These are phyloP conservation scores for Daldinia sp. DNA, from an alignment of 2,329 filamentous ascomycete species.

Conservation along the genomic window DNA sequence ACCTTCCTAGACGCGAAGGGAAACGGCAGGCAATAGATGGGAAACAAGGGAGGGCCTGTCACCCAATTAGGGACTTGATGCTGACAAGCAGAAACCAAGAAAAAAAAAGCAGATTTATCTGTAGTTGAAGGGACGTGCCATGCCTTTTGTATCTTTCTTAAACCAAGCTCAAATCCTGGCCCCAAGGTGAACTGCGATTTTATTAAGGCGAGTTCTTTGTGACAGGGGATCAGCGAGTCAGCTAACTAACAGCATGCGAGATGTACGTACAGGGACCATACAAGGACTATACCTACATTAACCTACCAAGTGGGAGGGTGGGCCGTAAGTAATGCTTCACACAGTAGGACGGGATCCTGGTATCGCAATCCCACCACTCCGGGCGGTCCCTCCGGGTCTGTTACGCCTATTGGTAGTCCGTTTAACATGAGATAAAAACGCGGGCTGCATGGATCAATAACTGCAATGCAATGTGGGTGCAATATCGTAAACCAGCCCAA, in stretches of 20 bases:
- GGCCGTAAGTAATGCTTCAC: conserved; percentile 6
- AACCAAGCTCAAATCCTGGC: conserved; percentile 16
- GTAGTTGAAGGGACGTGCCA: conserved; percentile 34
- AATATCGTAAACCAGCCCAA: conserved; percentile 22
- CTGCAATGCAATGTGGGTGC: conserved; percentile 18
- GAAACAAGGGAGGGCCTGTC: conserved; percentile 35
- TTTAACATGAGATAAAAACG: conserved; percentile 35
- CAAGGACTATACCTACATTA: background rate
- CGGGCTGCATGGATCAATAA: conserved; percentile 33
- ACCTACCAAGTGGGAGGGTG: background rate
- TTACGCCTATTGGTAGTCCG: conserved; percentile 34
- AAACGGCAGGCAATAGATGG: conserved; percentile 26
- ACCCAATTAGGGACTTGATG: conserved; percentile 28
- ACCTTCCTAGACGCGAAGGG: conserved; percentile 23
- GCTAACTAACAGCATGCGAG: conserved; percentile 33
- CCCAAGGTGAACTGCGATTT: conserved; percentile 14
- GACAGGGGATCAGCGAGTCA: conserved; percentile 32
- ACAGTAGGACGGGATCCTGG: conserved; percentile 22
- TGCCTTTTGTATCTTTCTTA: conserved; percentile 35
- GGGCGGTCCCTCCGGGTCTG: conserved; percentile 27
- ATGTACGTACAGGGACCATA: background rate
- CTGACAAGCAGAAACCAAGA: conserved; percentile 21
- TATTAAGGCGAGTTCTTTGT: conserved; percentile 26
- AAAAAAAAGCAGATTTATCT: conserved; percentile 10
- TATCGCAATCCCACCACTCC: conserved; percentile 33